A percentile compares a stretch with the other conserved stretches of the same genome.
phyloP scores from a whole-genome alignment of 371 early-diverging fungal species.

The Nematocida parisii region DNA sequence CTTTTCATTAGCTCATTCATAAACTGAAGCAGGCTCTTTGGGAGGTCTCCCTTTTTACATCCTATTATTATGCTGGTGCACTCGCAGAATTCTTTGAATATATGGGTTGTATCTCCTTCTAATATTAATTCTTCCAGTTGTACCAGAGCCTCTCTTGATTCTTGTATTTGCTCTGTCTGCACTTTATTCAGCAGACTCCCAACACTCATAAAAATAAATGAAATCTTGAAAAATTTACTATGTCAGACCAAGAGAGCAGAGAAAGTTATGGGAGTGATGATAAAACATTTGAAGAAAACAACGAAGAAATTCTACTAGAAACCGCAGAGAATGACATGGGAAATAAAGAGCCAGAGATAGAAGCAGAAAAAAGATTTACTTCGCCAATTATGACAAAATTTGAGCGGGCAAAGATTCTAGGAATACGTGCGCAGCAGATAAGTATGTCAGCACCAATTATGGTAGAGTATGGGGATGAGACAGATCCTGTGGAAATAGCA shows the following conservation, averaged over 20 bases:
- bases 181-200: slow-evolving; percentile 41
- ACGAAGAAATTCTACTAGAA: slow-evolving; percentile 41
- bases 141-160: slow-evolving; percentile 26
- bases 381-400: slow-evolving; percentile 99
- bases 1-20: slow-evolving; percentile 52
- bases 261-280: slow-evolving; percentile 51
- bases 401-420: slow-evolving; percentile 91
- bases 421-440: slow-evolving; percentile 73
- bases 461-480: slow-evolving; percentile 89
- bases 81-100: slow-evolving; percentile 49
- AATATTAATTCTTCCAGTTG: slow-evolving; percentile 21
- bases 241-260: slow-evolving; percentile 56
- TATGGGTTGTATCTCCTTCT: slow-evolving; percentile 11
- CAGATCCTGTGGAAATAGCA: slow-evolving; percentile 93
- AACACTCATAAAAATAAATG: slow-evolving; percentile 46
- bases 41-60: slow-evolving; percentile 30
- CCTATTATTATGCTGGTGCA: slow-evolving; percentile 29
- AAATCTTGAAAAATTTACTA: slow-evolving; percentile 36
- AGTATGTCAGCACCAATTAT: slow-evolving; percentile 94
- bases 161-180: slow-evolving; percentile 47
- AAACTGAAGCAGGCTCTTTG: slow-evolving; percentile 31
- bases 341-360: slow-evolving; percentile 14
- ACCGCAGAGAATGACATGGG: neutral
- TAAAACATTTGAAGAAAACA: slow-evolving; percentile 52
- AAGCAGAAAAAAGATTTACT: slow-evolving; percentile 72